Base-by-base conservation (phyloP, 31 red algal species). In the Bonnemaisonia californica region DNA sequence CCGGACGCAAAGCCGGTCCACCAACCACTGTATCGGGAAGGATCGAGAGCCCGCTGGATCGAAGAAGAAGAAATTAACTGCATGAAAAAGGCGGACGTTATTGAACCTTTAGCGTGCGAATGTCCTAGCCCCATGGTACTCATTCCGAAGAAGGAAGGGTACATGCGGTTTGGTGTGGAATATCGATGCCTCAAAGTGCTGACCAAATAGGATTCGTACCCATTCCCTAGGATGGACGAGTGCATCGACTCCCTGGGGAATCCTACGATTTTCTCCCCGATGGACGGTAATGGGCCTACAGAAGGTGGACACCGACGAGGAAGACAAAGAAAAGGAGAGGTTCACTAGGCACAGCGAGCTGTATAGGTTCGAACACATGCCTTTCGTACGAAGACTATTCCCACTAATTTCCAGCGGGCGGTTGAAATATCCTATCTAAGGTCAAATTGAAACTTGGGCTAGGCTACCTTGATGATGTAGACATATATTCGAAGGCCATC, bases 271-370 rank as follows among this genome's bases (percentile, higher is more conserved):
- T 77, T 86, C 48, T 48, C 72, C 4, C 76, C 72, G 27, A 13
- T 77, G 24, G 68, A 84, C 62, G 54, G 56, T n/a, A 76, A 68
- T 36, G n/a, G 83, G 83, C 16, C 77, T 77, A 34, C 77, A 71
- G 72, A 42, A 86, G 58, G 22, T 77, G 1, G 24, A 51, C 9
- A 54, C 77, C 2, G 57, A 51, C 23, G 61, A 68, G 71, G 57
- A 41, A 29, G 35, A 74, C 37, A 23, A 35, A 1, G 54, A 77
- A 36, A 77, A 77, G 60, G 77, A 45, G 0, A 66, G 54, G 1
- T 86, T 86, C 57, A 76, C 59, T 1, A 66, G 69, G 32, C 83
- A 86, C 11, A 42, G 38, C 32, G 59, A 71, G 0, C 18, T 67
- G 3, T 86, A 65, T 29, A 54, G 71, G 0, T 86, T 66, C 61